Percentiles rank a stretch among this genome's conserved stretches.
These are phyloP conservation scores for Alternaria sp. DNA, from an alignment of 2,329 filamentous ascomycete species.

Conservation along the genomic window DNA sequence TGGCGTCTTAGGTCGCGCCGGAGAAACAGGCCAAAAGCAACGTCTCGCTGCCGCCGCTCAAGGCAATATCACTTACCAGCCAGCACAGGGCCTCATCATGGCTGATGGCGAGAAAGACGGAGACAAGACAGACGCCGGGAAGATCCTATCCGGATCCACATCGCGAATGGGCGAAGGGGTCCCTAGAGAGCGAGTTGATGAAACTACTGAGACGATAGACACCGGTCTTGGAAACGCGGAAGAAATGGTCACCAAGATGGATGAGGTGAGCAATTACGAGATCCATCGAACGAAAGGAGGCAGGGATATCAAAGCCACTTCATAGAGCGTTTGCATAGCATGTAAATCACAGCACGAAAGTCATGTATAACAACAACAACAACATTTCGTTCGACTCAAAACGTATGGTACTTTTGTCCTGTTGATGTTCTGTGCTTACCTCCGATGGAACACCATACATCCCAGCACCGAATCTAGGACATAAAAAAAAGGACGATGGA, in stretches of 20 bases:
- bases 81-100: slow-evolving; percentile 34
- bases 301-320: slow-evolving; percentile 28
- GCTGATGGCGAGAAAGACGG: slow-evolving; percentile 26
- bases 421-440: neutral
- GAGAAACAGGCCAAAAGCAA: slow-evolving; percentile 75
- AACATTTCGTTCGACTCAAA: neutral
- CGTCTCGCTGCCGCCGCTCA: slow-evolving; percentile 69
- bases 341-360: slow-evolving; percentile 2
- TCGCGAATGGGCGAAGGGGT: slow-evolving; percentile 7
- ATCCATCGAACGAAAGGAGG: slow-evolving; percentile 34
- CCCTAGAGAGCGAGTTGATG: slow-evolving; percentile 4
- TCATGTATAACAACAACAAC: slow-evolving; percentile 8
- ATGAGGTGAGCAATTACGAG: slow-evolving; percentile 33
- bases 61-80: slow-evolving; percentile 68
- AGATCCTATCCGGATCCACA: neutral
- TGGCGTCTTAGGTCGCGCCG: slow-evolving; percentile 85
- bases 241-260: slow-evolving; percentile 33
- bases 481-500: neutral
- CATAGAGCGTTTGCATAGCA: slow-evolving; percentile 16
- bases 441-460: neutral
- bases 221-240: slow-evolving; percentile 22
- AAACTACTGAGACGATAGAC: neutral
- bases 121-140: neutral
- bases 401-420: neutral
- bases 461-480: neutral